Base-by-base conservation (phyloP, 2,329 filamentous ascomycete species). In the Pseudogymnoascus sp. region DNA sequence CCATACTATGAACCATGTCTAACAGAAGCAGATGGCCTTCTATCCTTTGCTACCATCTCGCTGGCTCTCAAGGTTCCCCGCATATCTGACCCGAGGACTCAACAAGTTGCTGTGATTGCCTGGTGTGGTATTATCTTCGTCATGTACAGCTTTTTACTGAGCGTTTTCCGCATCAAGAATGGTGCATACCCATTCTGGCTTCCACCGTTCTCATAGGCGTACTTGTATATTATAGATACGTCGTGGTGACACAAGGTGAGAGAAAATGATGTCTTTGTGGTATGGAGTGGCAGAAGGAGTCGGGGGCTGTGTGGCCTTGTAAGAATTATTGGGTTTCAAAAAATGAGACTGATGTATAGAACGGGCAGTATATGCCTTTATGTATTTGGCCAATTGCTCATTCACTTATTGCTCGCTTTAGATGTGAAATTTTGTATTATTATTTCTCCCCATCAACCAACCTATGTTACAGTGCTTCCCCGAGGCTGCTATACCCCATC, bases 81-180 rank as follows among this genome's bases (percentile, higher is more conserved):
- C 43, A 94, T 96, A 66, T 81, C 83, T 61, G 89, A 96, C 72
- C 75, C 85, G 14, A 88, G 86, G 69, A 80, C 83, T 8, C 94
- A 99, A 77, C 88, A 94, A 74, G 78, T 94, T 38, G 88, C 89
- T 37, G 87, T 96, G 5, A 76, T 97, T 63, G 80, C 89, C 45
- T 97, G 92, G 90, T 87, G 85, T 19, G 84, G 79, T 52, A 78
- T 94, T 31, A 77, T 97, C 63, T 86, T 96, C 69, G 77, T 89
- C 66, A 85, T 92, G 77, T 97, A 97, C 80, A 96, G 92, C 78
- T 94, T 96, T 78, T 81, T 99, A 66, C 83, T 99, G 68, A 97
- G 90, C 76, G 81, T 96, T 66, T 99, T 99, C 83, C 86, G 92
- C 70, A 81, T 89, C 70, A 99, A 99, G 86, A 99, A 97, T 73